Evolutionary conservation across 108 stramenopile species (phyloP).

Genomic region (Fragilariopsis cylindrus): DNA sequence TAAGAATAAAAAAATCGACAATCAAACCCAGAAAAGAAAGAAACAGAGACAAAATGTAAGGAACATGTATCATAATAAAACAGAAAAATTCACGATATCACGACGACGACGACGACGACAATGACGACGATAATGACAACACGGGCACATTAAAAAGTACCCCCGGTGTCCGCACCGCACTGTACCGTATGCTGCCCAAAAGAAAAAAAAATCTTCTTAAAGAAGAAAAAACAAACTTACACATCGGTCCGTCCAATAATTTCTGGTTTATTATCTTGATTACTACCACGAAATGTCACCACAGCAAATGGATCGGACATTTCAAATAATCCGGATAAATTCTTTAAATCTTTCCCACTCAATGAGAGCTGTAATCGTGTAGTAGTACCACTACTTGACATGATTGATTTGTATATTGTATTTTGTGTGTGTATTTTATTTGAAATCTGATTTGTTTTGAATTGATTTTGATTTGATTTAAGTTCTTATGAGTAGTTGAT

Average conservation of each 20-base stretch:
- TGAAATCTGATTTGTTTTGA: too few species aligned
- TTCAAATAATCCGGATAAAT: constrained; percentile 33
- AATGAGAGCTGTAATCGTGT: constrained; percentile 47
- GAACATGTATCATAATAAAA: neutral
- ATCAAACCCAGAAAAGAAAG: neutral
- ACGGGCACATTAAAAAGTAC: too few species aligned
- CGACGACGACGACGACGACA: neutral
- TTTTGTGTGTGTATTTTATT: too few species aligned
- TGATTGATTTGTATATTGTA: too few species aligned
- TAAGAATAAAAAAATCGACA: neutral
- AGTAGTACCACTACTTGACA: too few species aligned
- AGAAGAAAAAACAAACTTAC: constrained; percentile 27
- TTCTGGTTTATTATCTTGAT: constrained; percentile 44
- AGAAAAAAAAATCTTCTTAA: neutral
- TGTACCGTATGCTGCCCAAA: neutral
- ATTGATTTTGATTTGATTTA: too few species aligned
- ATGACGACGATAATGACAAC: neutral
- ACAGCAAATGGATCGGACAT: constrained; percentile 81
- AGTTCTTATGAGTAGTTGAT: too few species aligned
- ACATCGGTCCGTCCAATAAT: constrained; percentile 62
- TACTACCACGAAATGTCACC: constrained; percentile 61
- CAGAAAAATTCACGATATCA: neutral
- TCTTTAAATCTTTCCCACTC: constrained; percentile 46
- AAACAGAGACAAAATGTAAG: neutral
- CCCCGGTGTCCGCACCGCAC: too few species aligned